Evolutionary conservation across 2,329 filamentous ascomycete species (phyloP).

Genomic region (Fusarium mundagurra): DNA sequence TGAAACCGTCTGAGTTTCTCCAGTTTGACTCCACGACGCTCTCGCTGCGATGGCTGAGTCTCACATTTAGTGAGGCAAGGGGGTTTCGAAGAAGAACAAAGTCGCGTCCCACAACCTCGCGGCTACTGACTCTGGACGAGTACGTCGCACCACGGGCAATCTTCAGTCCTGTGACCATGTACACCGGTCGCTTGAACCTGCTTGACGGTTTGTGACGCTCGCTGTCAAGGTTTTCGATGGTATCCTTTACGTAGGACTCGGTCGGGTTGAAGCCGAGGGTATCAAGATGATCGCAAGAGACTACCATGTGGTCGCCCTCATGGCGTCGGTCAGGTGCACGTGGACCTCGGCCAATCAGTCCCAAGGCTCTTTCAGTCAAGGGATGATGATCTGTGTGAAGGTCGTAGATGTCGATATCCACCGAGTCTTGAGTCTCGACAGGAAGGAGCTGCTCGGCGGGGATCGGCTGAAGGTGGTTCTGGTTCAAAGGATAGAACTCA

Average conservation of each 20-base stretch:
- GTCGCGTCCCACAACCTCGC: not conserved
- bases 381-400: not conserved
- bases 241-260: not conserved
- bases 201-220: not conserved
- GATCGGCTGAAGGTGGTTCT: not conserved
- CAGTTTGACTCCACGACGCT: not conserved
- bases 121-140: not conserved
- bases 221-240: accelerated
- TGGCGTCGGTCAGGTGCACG: not conserved
- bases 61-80: accelerated
- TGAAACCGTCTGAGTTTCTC: not conserved
- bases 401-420: not conserved
- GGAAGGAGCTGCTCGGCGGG: not conserved
- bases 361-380: not conserved
- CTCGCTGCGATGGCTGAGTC: accelerated
- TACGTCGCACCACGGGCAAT: not conserved
- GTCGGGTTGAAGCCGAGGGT: not conserved
- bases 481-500: not conserved
- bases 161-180: not conserved
- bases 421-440: not conserved
- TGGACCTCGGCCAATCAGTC: accelerated
- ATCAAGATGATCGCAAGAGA: not conserved
- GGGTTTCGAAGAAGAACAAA: not conserved
- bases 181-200: not conserved
- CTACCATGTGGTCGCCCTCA: accelerated